Base-by-base conservation (phyloP, 495 filamentous ascomycete genomes). In the Lasiosphaeria miniovina region DNA sequence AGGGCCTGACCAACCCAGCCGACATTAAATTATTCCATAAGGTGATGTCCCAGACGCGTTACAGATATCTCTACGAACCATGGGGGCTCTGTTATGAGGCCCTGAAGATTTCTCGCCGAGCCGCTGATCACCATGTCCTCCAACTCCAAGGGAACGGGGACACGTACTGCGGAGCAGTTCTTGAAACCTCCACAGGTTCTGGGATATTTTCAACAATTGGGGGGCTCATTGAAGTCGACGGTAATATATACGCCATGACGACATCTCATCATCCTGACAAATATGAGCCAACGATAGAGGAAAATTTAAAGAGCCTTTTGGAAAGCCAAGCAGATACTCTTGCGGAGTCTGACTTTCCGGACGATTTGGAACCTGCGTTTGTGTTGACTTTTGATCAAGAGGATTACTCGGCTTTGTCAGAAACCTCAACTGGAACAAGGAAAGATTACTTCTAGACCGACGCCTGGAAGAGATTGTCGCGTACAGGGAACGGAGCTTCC, bases 11-110 rank as follows among this genome's bases (percentile, higher is more conserved):
- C 7, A 34, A 52, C 46, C 1, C 14, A 24, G 32, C 31, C 8
- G 49, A 52, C 36, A 52, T 52, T 31, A 52, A 35, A 12, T 41
- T 41, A 12, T 41, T 41, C 38, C 38, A 41, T 41, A 41, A 41
- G 38, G 38, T 41, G 8, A 41, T 41, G 38, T 41, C 38, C 0
- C 38, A 41, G 12, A 41, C 38, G 38, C 38, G 38, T 12, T 41
- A 41, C 12, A 7, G 38, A 12, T 7, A 41, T 7, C 38, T 41
- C 8, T 41, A 41, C 38, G 38, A 41, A 41, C 38, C 38, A 8
- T 41, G 38, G 38, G 12, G 12, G 38, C 12, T 41, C 8, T 41
- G 38, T 12, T 41, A 41, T 12, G 38, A 41, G 38, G 38, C 38
- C 38, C 0, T 41, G 8, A 41, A 12, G 38, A 41, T 41, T 41